Evolutionary conservation across 352 stramenopile genomes (phyloP), one percentile per base, ranked within the genome.

Genomic region (Globisporangium okanoganense): DNA sequence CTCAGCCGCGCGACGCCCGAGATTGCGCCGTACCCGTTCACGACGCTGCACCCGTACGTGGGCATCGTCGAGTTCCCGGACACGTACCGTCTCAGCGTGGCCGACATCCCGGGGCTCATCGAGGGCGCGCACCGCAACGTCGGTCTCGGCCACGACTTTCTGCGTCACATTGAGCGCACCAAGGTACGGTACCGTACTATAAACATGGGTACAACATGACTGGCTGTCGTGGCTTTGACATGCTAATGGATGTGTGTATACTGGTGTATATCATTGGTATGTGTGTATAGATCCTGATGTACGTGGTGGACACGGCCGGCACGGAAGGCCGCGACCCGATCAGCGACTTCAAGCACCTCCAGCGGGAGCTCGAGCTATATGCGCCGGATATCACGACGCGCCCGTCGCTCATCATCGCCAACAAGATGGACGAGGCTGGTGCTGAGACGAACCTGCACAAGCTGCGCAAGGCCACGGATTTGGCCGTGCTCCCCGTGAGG

Each of bases 151-250:
- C 92, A 98, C 63, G 93, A 98, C 40, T 99, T 99, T 68, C 72
- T 99, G 55, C 79, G 97, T 24, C 98, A 99, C 74, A 98, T 99
- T 48, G 95, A 99, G 72, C 92, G 98, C 35, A 99, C 97, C 64
- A 97, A 97, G 65, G 95, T 99, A 62, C 59, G 45, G 20, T 33
- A 25, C 38, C 10, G 4, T 20, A 29, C 24, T 52, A 52, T 52
- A 18, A 8, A 35, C 14, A 33, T 31, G 20, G 44, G 44, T n/a
- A n/a, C 44, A 25, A 16, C 3, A 22, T 36, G 18, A 36, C 41
- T 58, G 16, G 20, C 36, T 51, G 44, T 31, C 38, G n/a, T 16
- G 10, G 18, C 25, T 22, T 14, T 33, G 61, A 38, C 61, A 25
- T 18, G 24, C 20, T 47, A 8, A 25, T 60, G 31, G 3, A 43